Conservation (phyloP, 768 basidiomycete species). For the Phlebiopsis flavidoalba region DNA sequence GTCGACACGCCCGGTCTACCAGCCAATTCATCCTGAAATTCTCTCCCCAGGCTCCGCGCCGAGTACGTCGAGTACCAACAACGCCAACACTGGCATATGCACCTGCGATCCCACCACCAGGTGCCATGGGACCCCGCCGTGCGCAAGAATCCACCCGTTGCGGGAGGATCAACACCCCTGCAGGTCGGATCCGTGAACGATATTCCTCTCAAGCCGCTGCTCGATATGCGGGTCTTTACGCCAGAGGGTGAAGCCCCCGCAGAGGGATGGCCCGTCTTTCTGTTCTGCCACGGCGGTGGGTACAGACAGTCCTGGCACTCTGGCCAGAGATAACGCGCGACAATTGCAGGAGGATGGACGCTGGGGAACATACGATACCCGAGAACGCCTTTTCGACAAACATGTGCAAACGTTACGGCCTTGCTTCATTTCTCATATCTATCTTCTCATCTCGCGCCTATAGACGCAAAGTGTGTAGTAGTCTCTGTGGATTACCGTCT, state of each 20-base stretch:
- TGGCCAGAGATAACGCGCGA: background rate
- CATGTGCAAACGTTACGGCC: slow-evolving; percentile 49
- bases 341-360: slow-evolving; percentile 64
- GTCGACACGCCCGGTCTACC: slow-evolving; percentile 18
- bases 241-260: slow-evolving; percentile 47
- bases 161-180: slow-evolving; percentile 52
- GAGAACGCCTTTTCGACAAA: slow-evolving; percentile 60
- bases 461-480: slow-evolving; percentile 58
- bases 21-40: slow-evolving; percentile 63
- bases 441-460: background rate
- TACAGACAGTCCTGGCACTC: background rate
- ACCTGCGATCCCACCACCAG: slow-evolving; percentile 31
- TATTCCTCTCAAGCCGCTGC: slow-evolving; percentile 41
- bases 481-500: slow-evolving; percentile 68
- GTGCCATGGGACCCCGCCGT: slow-evolving; percentile 58
- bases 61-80: slow-evolving; percentile 66
- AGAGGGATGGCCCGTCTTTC: slow-evolving; percentile 65
- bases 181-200: slow-evolving; percentile 52
- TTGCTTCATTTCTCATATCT: background rate
- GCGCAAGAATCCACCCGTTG: slow-evolving; percentile 47
- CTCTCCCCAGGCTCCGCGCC: slow-evolving; percentile 50
- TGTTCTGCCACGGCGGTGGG: slow-evolving; percentile 73
- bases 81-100: slow-evolving; percentile 30
- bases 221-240: slow-evolving; percentile 58
- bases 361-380: slow-evolving; percentile 56